Evolutionary conservation across 805 yeast species (phyloP), one percentile per base, ranked within the genome.

Genomic region (Pichia nakasei): DNA sequence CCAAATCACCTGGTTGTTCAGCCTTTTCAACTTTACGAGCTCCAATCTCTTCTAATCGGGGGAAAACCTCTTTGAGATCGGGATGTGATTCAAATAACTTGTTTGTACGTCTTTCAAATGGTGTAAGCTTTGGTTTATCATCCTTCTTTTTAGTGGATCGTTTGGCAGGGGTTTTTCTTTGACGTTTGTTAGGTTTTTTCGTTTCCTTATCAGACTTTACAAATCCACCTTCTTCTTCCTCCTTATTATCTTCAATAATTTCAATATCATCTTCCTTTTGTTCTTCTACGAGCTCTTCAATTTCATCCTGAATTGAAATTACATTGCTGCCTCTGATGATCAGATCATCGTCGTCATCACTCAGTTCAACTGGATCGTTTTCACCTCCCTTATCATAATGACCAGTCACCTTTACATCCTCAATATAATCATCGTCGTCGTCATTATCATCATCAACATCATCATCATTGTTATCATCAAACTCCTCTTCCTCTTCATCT

Each of bases 81-180:
- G 96, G 96, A 60, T 93, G 97, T 44, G 75, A 69, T 35, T 76
- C 83, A 54, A 72, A 85, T 18, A 93, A 65, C 45, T 74, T 75
- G 33, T 69, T 69, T 1, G 95, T 85, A 56, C 79, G 73, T 38
- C 91, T 68, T 37, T 83, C 80, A 61, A 75, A 82, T 29, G 80
- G 79, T 2, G 88, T 80, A 5, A 80, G 65, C 53, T 80, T 81
- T 8, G 78, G 80, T 51, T 73, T 72, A 12, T 46, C 47, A 17
- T 52, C 52, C 41, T 50, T 54, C 42, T 52, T 50, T 38, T 46
- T 49, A 15, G 50, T 53, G 26, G 59, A 47, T 44, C 43, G 50
- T 42, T 46, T 48, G 7, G 22, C 41, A 22, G 44, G 22, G 1
- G 38, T 32, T 20, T 32, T 32, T 17, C 35, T 32, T 32, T 32